Base-by-base conservation (phyloP, 108 stramenopile genomes). In the Skeletonema grethae region DNA sequence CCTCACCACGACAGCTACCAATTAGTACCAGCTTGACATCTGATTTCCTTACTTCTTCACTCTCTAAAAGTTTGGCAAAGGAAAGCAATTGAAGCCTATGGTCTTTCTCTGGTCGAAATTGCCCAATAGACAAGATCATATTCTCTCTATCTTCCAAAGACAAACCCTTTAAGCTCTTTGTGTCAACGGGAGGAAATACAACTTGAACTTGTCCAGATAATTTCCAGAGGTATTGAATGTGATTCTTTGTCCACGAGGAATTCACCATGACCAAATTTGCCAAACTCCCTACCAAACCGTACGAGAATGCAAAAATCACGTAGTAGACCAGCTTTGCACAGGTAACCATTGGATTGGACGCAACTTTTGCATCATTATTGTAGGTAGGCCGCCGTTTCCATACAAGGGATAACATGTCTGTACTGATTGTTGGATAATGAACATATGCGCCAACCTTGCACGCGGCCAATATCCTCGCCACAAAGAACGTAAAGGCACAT, bases 41-140 rank as follows among this genome's bases (percentile, higher is more conserved):
- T 3, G 20, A 34, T 24, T 46, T 39, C 57, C 53, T 67, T 57
- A 82, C 31, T 24, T 57, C 62, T 5, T 64, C 61, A 13, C 50
- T 57, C 7, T 80, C 65, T 1, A 85, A 69, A 34, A 93, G 68
- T 45, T 35, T 70, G 1, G 85, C 83, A 84, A 90, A 74, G 4
- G 87, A 63, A 58, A 71, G 31, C 35, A 99, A 73, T 79, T 99
- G 99, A 1, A 98, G 82, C 4, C 45, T 30, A 66, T 99, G 98
- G 73, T 98, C 92, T 79, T 99, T 99, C 83, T 99, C 99, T 6
- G 99, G 99, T 57, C 99, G 85, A 76, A 99, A 99, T 66, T 99
- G 99, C 8, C 96, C 99, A 28, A 99, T 95, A 2, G 90, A 92
- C 7, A 98, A 41, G 56, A 98, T 85, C 29, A 90, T 75, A 32